Conservation (phyloP, 306 rosid species). For the Arachis stenosperma region DNA sequence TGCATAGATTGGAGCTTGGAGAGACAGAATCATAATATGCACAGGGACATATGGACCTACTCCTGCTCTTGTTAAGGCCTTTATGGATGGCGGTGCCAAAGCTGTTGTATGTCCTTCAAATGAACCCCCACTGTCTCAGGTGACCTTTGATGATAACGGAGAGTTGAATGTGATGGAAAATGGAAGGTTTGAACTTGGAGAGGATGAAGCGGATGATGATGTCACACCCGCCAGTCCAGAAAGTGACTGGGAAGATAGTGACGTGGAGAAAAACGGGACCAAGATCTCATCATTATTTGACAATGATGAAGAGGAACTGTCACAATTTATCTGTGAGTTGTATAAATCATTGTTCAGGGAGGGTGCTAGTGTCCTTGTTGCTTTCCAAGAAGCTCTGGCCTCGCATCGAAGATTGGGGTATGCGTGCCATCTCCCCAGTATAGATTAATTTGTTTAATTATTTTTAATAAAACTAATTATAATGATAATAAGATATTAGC, state of each 20-base stretch:
- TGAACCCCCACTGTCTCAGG: slow-evolving; percentile 76
- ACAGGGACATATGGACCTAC: slow-evolving; percentile 85
- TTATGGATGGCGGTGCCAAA: slow-evolving; percentile 85
- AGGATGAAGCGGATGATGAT: slow-evolving; percentile 85
- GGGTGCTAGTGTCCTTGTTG: slow-evolving; percentile 67
- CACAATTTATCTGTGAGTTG: slow-evolving; percentile 75
- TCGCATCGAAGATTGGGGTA: slow-evolving; percentile 83
- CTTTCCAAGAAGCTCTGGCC: slow-evolving; percentile 82
- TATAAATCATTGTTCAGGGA: slow-evolving; percentile 86
- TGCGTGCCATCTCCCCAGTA: slow-evolving; percentile 76
- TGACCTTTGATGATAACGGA: slow-evolving; percentile 53
- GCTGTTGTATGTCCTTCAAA: slow-evolving; percentile 83
- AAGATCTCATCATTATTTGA: slow-evolving; percentile 55
- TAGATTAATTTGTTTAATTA: slow-evolving; percentile 47
- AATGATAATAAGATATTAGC: neutral
- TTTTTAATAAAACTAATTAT: slow-evolving; percentile 7
- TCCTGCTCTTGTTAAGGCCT: slow-evolving; percentile 73
- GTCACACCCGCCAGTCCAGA: slow-evolving; percentile 66
- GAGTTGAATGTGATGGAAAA: slow-evolving; percentile 69
- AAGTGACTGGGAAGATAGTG: slow-evolving; percentile 98
- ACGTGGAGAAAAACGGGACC: slow-evolving; percentile 63
- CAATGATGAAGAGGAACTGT: slow-evolving; percentile 80
- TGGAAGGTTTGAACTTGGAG: slow-evolving; percentile 90
- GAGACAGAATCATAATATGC: slow-evolving; percentile 91
- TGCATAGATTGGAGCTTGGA: slow-evolving; percentile 97